Evolutionary conservation across 768 basidiomycete species (phyloP).

Genomic region (Mycena sanguinolenta): DNA sequence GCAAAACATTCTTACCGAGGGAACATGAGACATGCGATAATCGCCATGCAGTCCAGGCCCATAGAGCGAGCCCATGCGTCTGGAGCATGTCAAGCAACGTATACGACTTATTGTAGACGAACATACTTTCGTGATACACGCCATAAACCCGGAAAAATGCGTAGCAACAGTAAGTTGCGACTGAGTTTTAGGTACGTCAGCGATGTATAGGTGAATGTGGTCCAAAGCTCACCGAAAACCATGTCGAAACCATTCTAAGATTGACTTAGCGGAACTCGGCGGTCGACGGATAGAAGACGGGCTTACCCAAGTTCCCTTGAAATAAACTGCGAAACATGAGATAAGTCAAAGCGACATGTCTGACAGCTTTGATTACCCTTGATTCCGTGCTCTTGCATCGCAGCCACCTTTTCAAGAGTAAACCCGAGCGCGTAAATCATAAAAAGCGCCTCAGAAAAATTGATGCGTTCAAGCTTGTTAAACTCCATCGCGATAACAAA

Average conservation of each 20-base stretch:
- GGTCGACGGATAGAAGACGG: slow-evolving; percentile 2
- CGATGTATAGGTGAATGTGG: slow-evolving; percentile 12
- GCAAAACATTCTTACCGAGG: slow-evolving; percentile 69
- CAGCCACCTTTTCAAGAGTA: slow-evolving; percentile 91
- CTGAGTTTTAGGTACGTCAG: slow-evolving; percentile 49
- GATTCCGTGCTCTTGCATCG: slow-evolving; percentile 96
- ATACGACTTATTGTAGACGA: background rate
- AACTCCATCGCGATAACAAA: slow-evolving; percentile 87
- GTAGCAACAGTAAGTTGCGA: slow-evolving; percentile 85
- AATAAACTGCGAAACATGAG: slow-evolving; percentile 67
- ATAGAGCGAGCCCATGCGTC: slow-evolving; percentile 75
- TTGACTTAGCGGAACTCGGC: slow-evolving; percentile 25
- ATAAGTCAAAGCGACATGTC: background rate
- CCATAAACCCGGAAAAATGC: slow-evolving; percentile 85
- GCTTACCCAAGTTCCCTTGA: slow-evolving; percentile 86
- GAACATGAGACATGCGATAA: slow-evolving; percentile 93
- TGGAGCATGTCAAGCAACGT: slow-evolving; percentile 42
- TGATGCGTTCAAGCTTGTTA: slow-evolving; percentile 71
- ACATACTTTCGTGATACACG: slow-evolving; percentile 73
- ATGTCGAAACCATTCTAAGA: slow-evolving; percentile 91
- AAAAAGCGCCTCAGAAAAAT: slow-evolving; percentile 77
- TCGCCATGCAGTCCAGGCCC: slow-evolving; percentile 87
- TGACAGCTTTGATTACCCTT: slow-evolving; percentile 64
- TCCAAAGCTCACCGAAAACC: slow-evolving; percentile 75
- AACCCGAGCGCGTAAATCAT: slow-evolving; percentile 88